Conservation (phyloP, 2,329 filamentous ascomycete genomes). For the Ustulina deusta region DNA sequence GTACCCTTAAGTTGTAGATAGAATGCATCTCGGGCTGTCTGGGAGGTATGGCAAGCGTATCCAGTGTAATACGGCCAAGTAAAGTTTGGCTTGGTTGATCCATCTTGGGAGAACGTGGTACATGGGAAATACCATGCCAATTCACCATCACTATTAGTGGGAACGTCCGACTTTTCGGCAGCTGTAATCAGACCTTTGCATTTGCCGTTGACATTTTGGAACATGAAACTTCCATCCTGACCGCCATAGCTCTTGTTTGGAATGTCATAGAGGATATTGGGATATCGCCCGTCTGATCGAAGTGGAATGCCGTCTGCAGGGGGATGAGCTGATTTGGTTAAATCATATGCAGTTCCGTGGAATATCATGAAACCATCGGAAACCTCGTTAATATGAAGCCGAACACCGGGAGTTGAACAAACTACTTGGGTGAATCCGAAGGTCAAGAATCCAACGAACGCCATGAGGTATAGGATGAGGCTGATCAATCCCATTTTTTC, state of each 20-base stretch:
- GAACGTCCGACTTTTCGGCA: constrained; percentile 78
- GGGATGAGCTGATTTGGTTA: constrained; percentile 81
- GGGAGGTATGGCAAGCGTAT: constrained; percentile 88
- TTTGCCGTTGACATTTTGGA: constrained; percentile 97
- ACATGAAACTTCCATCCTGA: constrained; percentile 95
- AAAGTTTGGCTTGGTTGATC: constrained; percentile 80
- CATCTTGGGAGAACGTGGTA: constrained; percentile 91
- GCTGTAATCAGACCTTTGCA: constrained; percentile 91
- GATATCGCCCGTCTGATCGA: constrained; percentile 59
- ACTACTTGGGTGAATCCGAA: constrained; percentile 95
- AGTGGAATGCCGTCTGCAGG: constrained; percentile 80
- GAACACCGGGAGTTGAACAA: constrained; percentile 77
- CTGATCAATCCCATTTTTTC: constrained; percentile 98
- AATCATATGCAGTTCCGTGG: constrained; percentile 89
- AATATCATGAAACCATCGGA: constrained; percentile 91
- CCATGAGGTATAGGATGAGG: constrained; percentile 88
- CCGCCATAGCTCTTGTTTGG: constrained; percentile 79
- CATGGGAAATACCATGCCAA: constrained; percentile 99
- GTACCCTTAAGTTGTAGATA: constrained; percentile 74
- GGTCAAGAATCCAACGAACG: constrained; percentile 91
- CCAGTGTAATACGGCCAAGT: constrained; percentile 83
- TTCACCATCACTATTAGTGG: constrained; percentile 76
- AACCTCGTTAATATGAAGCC: constrained; percentile 87
- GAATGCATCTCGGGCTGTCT: constrained; percentile 75
- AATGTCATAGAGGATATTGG: constrained; percentile 91